Evolutionary conservation across 306 rosid species (phyloP).

Genomic region (Medicago lupulina): DNA sequence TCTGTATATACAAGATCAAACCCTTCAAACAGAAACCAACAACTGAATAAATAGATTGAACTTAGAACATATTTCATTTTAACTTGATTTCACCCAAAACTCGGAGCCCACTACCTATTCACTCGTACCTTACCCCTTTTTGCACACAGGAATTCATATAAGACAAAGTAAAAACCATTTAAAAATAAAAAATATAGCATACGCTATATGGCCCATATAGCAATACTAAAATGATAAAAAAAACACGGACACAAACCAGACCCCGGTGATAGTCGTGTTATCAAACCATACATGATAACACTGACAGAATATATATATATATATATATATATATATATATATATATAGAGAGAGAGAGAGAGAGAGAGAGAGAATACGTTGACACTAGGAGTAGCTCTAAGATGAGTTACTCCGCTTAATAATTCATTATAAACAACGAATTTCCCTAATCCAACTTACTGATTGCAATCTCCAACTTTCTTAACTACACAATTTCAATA

Average conservation of each 20-base stretch:
- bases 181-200: background rate
- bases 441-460: background rate
- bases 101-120: slow-evolving; percentile 2
- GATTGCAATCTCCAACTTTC: slow-evolving; percentile 18
- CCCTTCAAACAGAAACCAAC: slow-evolving; percentile 24
- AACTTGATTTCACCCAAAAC: slow-evolving; percentile 34
- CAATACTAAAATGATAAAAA: background rate
- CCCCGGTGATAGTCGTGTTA: too few species aligned
- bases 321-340: too few species aligned
- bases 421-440: too few species aligned
- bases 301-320: background rate
- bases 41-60: slow-evolving; percentile 23
- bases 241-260: too few species aligned
- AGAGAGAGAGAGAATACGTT: too few species aligned
- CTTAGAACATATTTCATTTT: slow-evolving; percentile 29
- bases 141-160: slow-evolving; percentile 1
- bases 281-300: background rate
- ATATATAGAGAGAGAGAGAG: too few species aligned
- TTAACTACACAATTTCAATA: slow-evolving; percentile 7
- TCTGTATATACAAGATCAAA: slow-evolving; percentile 14
- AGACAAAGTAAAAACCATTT: background rate
- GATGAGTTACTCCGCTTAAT: too few species aligned
- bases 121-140: background rate
- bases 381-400: too few species aligned
- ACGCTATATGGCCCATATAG: background rate